Conservation (phyloP, 1,139 yeast species). For the Candida glucosophila region DNA sequence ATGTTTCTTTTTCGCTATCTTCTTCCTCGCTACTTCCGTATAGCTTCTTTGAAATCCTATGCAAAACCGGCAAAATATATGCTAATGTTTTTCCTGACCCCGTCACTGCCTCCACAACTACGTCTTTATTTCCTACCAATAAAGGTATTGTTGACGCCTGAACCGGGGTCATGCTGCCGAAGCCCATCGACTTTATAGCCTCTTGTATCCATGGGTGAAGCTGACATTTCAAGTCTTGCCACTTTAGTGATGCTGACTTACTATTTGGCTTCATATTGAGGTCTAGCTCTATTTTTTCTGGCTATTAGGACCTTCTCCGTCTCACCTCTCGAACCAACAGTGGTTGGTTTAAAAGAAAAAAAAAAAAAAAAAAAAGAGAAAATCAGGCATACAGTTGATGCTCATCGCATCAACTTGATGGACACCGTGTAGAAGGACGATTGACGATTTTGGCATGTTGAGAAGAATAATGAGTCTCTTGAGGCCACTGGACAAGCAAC, state of each 20-base stretch:
- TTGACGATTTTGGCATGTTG: constrained; percentile 17
- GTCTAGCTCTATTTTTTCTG: neutral
- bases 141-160: constrained; percentile 94
- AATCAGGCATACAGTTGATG: neutral
- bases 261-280: constrained; percentile 15
- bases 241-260: constrained; percentile 26
- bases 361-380: neutral
- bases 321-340: too few species aligned
- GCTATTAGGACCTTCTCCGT: neutral
- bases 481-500: constrained; percentile 8
- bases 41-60: constrained; percentile 38
- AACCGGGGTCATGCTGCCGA: constrained; percentile 86
- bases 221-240: constrained; percentile 27
- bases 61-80: constrained; percentile 74
- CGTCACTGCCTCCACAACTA: constrained; percentile 92
- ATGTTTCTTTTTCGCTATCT: constrained; percentile 18
- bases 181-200: constrained; percentile 70
- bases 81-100: constrained; percentile 96
- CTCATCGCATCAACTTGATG: neutral
- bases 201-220: constrained; percentile 42
- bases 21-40: constrained; percentile 15
- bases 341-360: neutral
- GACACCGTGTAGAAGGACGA: neutral
- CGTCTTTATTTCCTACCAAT: constrained; percentile 83
- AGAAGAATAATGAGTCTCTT: constrained; percentile 14